Evolutionary conservation across 352 stramenopile species (phyloP).

Genomic region (Phytophthora tubulina): DNA sequence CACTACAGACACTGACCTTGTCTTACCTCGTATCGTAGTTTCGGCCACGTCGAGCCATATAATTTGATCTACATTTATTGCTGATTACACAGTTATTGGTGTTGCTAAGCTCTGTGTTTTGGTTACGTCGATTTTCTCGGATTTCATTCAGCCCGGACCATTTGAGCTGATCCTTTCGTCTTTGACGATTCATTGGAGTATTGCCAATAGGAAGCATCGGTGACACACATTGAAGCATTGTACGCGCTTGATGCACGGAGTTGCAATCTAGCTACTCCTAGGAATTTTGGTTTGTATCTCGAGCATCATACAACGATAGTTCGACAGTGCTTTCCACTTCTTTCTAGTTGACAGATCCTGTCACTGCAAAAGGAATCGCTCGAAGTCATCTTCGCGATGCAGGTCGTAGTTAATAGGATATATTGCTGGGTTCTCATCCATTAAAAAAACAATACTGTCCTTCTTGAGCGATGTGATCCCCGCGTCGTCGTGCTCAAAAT

Average conservation of each 20-base stretch:
- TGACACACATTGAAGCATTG: not conserved
- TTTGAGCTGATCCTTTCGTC: slow-evolving; percentile 11
- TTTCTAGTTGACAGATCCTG: not conserved
- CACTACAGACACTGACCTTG: too few relatives aligned
- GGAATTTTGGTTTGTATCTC: slow-evolving; percentile 11
- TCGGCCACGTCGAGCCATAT: too few relatives aligned
- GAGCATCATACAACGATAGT: not conserved
- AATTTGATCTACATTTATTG: not conserved
- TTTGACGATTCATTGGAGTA: slow-evolving; percentile 2
- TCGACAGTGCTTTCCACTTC: not conserved
- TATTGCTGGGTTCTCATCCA: too few relatives aligned
- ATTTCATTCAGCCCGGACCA: slow-evolving; percentile 6
- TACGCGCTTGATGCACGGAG: slow-evolving; percentile 1
- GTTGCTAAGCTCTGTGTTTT: not conserved
- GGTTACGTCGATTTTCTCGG: not conserved
- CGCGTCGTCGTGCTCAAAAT: too few relatives aligned
- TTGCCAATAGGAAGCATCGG: not conserved
- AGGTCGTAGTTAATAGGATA: too few relatives aligned
- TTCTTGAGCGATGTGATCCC: too few relatives aligned
- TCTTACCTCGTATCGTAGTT: too few relatives aligned
- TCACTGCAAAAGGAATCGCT: not conserved
- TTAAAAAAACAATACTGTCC: too few relatives aligned
- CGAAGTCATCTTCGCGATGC: too few relatives aligned
- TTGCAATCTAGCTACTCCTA: not conserved
- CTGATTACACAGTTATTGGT: not conserved